Evolutionary conservation across 495 filamentous ascomycete genomes (phyloP).

Genomic region (Xylaria curta): DNA sequence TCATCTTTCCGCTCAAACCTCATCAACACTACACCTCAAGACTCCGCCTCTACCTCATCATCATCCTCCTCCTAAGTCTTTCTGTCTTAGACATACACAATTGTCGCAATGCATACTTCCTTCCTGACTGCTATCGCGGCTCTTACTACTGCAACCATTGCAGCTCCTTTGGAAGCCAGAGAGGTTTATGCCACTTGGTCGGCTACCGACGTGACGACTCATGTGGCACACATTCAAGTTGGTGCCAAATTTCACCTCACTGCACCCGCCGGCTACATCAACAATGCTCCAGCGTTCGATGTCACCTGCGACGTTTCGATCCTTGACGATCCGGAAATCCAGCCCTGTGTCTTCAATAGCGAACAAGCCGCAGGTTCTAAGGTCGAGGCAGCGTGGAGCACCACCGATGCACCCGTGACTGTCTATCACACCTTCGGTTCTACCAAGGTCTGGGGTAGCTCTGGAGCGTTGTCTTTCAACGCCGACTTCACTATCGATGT

Average conservation of each 20-base stretch:
- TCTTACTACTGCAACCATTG: background rate
- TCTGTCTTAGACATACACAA: background rate
- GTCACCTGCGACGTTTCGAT: background rate
- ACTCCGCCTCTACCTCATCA: background rate
- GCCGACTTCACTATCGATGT: background rate
- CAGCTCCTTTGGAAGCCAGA: background rate
- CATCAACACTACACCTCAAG: background rate
- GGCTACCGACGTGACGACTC: background rate
- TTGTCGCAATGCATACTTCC: slow-evolving; percentile 6
- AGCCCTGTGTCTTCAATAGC: background rate
- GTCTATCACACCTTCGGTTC: slow-evolving; percentile 6
- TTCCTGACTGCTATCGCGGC: background rate
- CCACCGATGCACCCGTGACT: background rate
- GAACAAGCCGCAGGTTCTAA: background rate
- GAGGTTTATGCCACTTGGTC: slow-evolving; percentile 6
- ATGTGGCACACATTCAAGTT: background rate
- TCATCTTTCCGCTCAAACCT: background rate
- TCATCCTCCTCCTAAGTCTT: background rate
- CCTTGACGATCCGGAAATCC: background rate
- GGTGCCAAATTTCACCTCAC: background rate
- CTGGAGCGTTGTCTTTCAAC: background rate
- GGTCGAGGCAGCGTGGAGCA: background rate
- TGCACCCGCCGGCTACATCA: slow-evolving; percentile 7
- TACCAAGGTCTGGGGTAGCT: background rate
- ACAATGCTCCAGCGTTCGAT: background rate